Evolutionary conservation across 306 rosid genomes (phyloP).

Genomic region (Quercus engelmannii): DNA sequence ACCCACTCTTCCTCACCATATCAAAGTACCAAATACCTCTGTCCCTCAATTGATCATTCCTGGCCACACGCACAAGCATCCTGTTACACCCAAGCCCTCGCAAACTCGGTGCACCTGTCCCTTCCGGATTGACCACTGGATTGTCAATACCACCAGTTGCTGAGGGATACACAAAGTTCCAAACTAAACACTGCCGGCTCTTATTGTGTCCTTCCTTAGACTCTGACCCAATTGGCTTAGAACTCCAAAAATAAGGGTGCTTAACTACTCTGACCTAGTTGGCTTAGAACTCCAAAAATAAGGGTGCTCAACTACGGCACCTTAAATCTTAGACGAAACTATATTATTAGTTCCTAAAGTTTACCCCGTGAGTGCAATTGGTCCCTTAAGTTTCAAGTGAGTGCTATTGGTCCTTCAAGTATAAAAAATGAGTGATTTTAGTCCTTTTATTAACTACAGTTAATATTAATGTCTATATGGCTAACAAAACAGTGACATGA

Average conservation of each 20-base stretch:
- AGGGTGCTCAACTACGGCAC: conserved; percentile 28
- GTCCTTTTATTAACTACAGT: no score
- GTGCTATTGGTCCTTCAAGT: no score
- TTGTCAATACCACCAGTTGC: conserved; percentile 41
- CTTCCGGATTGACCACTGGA: conserved; percentile 40
- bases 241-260: conserved; percentile 42
- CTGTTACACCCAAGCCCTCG: conserved; percentile 26
- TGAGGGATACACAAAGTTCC: conserved; percentile 37
- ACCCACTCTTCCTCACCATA: conserved; percentile 39
- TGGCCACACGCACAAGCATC: conserved; percentile 34
- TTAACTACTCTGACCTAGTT: conserved; percentile 21
- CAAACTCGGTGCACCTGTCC: conserved; percentile 34
- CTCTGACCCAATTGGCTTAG: conserved; percentile 26
- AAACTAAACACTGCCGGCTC: conserved; percentile 4
- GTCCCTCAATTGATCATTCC: conserved; percentile 39
- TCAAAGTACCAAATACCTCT: conserved; percentile 40
- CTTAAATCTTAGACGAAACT: background rate
- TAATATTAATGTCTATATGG: no score
- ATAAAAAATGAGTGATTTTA: no score
- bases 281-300: conserved; percentile 38
- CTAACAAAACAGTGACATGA: no score
- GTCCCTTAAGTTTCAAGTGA: no score
- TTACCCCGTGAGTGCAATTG: no score
- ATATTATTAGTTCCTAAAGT: no score
- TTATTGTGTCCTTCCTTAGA: conserved; percentile 7